Conservation (phyloP, 1,284 basidiomycete species). For the Acaromyces ingoldii region DNA sequence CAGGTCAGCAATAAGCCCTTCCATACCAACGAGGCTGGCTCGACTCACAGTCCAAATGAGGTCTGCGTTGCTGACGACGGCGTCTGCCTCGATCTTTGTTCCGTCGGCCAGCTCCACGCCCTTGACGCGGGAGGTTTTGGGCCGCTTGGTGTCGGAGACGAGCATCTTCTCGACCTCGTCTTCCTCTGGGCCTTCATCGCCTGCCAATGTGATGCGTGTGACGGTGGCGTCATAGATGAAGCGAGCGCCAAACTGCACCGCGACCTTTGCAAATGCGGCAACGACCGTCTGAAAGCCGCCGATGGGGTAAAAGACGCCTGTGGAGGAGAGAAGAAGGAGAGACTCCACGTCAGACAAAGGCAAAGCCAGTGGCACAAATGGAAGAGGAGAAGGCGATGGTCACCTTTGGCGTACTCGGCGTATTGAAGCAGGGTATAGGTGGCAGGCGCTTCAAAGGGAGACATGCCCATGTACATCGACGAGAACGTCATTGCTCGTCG, state of each 20-base stretch:
- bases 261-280: conserved; percentile 55
- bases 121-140: not conserved
- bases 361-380: not conserved
- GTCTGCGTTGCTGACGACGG: conserved; percentile 58
- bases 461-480: conserved; percentile 46
- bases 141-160: not conserved
- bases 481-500: conserved; percentile 17
- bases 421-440: conserved; percentile 58
- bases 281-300: conserved; percentile 57
- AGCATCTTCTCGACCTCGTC: conserved; percentile 14
- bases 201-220: conserved; percentile 47
- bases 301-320: conserved; percentile 58
- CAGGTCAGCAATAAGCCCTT: not conserved
- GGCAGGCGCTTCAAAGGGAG: conserved; percentile 58
- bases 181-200: not conserved
- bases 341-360: not conserved
- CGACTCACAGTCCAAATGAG: conserved; percentile 54
- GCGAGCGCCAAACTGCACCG: conserved; percentile 52
- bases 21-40: not conserved
- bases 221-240: conserved; percentile 54
- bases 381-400: not conserved
- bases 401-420: conserved; percentile 55
- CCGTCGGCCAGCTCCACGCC: conserved; percentile 55
- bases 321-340: not conserved
- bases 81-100: conserved; percentile 54